phyloP scores from a whole-genome alignment of 768 basidiomycete species.

The Agaricus subrufescens region DNA sequence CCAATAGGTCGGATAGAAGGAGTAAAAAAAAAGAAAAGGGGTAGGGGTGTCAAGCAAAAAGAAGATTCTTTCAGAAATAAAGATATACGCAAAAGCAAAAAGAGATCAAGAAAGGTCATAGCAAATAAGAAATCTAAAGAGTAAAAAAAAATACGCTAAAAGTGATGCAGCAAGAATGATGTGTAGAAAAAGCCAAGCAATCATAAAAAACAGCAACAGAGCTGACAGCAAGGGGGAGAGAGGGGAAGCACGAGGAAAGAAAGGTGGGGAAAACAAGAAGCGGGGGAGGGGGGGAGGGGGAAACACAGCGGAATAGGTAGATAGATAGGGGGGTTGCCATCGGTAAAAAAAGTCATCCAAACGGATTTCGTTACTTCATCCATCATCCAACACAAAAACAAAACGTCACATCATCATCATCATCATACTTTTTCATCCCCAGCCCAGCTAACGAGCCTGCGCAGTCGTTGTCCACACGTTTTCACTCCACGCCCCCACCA shows the following conservation, averaged over 20 bases:
- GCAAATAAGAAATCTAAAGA: background rate
- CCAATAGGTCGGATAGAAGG: background rate
- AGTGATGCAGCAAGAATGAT: too few relatives aligned
- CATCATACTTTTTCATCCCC: too few relatives aligned
- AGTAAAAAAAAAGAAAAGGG: too few relatives aligned
- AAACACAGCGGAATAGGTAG: background rate
- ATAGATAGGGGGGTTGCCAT: background rate
- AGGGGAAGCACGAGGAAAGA: background rate
- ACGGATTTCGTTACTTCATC: background rate
- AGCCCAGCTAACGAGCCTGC: slow-evolving; percentile 1
- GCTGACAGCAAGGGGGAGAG: background rate
- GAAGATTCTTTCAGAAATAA: background rate
- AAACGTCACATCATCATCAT: too few relatives aligned
- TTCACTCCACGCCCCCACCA: background rate
- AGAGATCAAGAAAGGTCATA: too few relatives aligned
- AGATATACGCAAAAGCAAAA: background rate
- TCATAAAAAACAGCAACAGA: background rate
- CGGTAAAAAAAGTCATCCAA: background rate
- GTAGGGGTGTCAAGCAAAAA: too few relatives aligned
- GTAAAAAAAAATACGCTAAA: too few relatives aligned
- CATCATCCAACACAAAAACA: too few relatives aligned
- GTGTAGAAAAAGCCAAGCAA: background rate
- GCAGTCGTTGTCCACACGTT: slow-evolving; percentile 2
- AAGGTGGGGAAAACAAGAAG: slow-evolving; percentile 1
- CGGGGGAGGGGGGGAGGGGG: background rate